Percentiles rank a stretch among this genome's conserved stretches.
These are phyloP conservation scores for Ampelocalamus luodianensis DNA, from an alignment of 176 grass and related monocot genomes.

Conservation along the genomic window DNA sequence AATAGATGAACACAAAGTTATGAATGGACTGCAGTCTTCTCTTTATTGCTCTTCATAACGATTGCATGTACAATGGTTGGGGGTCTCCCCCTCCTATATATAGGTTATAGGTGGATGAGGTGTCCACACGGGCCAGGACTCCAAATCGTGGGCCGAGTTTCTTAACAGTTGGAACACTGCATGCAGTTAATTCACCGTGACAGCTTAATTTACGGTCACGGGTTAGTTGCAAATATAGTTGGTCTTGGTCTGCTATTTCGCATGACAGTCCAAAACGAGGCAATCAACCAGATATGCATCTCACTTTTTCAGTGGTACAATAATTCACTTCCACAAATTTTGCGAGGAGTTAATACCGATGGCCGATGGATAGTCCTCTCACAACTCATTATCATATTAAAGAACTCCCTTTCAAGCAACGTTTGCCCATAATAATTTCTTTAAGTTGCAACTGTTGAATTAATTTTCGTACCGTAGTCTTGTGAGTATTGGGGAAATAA, in stretches of 20 bases:
- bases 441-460: background rate
- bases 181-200: background rate
- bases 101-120: too few relatives aligned
- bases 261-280: background rate
- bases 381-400: slow-evolving; percentile 27
- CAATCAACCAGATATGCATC: background rate
- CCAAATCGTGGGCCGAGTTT: too few relatives aligned
- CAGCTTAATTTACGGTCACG: background rate
- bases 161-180: background rate
- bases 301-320: background rate
- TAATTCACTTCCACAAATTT: background rate
- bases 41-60: too few relatives aligned
- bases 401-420: background rate
- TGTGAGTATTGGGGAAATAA: background rate
- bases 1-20: too few relatives aligned
- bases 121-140: too few relatives aligned
- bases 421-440: background rate
- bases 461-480: background rate
- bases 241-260: background rate
- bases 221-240: background rate
- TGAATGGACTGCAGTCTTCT: too few relatives aligned
- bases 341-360: background rate
- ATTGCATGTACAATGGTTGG: too few relatives aligned
- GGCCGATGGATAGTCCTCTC: background rate
- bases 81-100: too few relatives aligned